Conservation (phyloP, 2,329 filamentous ascomycete species). For the Tolypocladium pustulatum region DNA sequence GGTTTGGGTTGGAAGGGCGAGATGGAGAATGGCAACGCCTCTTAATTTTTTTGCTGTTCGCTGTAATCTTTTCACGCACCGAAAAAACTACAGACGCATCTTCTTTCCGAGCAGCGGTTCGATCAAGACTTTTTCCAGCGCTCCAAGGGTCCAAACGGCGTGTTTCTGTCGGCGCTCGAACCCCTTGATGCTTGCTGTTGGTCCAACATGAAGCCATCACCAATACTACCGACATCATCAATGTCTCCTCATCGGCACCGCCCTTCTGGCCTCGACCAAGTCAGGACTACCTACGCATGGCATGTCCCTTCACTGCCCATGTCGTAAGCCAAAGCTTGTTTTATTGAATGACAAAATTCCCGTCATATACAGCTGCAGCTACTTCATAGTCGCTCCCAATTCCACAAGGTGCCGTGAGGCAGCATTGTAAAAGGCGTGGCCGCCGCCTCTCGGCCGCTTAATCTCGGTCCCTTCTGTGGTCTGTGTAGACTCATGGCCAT, state of each 20-base stretch:
- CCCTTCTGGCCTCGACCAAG: too few species aligned
- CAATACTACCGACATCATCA: not conserved
- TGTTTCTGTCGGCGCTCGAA: not conserved
- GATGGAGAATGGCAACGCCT: constrained; percentile 45
- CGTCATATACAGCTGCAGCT: not conserved
- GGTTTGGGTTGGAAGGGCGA: constrained; percentile 45
- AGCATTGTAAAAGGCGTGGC: constrained; percentile 27
- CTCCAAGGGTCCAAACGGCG: not conserved
- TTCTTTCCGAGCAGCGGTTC: too few species aligned
- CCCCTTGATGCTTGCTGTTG: not conserved
- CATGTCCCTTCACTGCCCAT: not conserved
- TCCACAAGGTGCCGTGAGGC: constrained; percentile 35
- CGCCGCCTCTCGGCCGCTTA: not conserved
- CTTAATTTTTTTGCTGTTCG: constrained; percentile 22
- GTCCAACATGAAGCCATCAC: constrained; percentile 5
- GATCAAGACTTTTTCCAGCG: too few species aligned
- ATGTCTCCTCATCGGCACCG: too few species aligned
- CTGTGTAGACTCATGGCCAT: not conserved
- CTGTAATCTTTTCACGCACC: not conserved
- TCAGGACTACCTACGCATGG: not conserved
- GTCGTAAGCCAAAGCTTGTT: not conserved
- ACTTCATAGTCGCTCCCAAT: not conserved
- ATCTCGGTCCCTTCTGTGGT: constrained; percentile 6
- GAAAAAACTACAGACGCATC: not conserved
- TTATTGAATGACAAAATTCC: not conserved